These are phyloP conservation scores for Senna siamea DNA, from an alignment of 306 rosid genomes.

Conservation along the genomic window DNA sequence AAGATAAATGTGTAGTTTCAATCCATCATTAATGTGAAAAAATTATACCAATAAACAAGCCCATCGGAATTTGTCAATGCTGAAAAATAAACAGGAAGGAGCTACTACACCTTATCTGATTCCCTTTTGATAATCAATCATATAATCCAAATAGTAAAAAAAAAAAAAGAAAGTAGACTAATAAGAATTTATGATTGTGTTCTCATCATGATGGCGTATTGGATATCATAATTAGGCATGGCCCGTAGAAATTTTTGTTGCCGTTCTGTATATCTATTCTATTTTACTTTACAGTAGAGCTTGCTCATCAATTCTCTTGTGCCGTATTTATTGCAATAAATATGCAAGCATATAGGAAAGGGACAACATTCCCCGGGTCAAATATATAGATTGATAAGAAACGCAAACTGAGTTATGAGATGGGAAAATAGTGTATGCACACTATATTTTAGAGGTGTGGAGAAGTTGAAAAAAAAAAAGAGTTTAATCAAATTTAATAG, in stretches of 20 bases:
- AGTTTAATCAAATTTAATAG: no score
- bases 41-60: background rate
- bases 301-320: slow-evolving; percentile 25
- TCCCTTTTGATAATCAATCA: slow-evolving; percentile 29
- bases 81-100: background rate
- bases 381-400: no score
- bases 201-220: slow-evolving; percentile 38
- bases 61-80: background rate
- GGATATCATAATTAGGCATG: slow-evolving; percentile 49
- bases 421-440: no score
- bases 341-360: no score
- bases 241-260: slow-evolving; percentile 46
- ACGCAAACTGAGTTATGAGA: no score
- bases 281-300: slow-evolving; percentile 43
- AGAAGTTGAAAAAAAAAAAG: no score
- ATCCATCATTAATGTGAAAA: background rate
- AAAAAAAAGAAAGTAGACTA: slow-evolving; percentile 41
- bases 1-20: background rate
- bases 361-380: no score
- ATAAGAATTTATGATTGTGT: slow-evolving; percentile 30
- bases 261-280: slow-evolving; percentile 33
- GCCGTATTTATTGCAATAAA: no score
- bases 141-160: slow-evolving; percentile 40
- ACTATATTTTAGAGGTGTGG: no score
- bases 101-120: background rate